Base-by-base conservation (phyloP, 306 rosid species). In the Cicer cuneatum region DNA sequence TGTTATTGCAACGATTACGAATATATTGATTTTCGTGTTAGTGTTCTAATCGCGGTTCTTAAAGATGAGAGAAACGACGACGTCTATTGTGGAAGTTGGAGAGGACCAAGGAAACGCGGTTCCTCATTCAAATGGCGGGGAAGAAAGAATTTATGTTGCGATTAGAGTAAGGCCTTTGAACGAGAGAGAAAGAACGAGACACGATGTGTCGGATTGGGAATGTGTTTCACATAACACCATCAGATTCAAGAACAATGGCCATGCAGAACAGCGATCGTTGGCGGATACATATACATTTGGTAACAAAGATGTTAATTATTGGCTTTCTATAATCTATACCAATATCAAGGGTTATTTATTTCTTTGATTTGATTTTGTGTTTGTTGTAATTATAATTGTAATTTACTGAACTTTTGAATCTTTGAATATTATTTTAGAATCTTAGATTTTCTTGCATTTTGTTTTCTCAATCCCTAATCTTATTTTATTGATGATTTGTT, bases 91-190 rank as follows among this genome's bases (percentile, higher is more conserved):
- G 7, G 68, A 38, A 19, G 40, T 7, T 40, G 19, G 42, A 10
- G 80, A 73, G 72, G 86, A 80, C 56, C 74, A 35, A 11, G 81
- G 78, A 19, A 71, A 66, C 29, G 3, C 18, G 3, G 54, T 58
- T 56, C 33, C 35, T 53, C 63, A 46, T 5, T 69, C 81, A 12
- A 80, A 84, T 73, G 74, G 65, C 4, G 52, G 56, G 19, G 91
- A 85, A 45, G 97, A 93, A 89, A 89, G 70, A 8, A 85, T 94
- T 42, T 77, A 88, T 21, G 97, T 90, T 72, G 85, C 96, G 0
- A 85, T 94, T 51, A 79, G 99, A 78, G 80, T 94, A 65, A 90
- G 96, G 41, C 97, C 97, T 9, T 72, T 90, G 88, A 94, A 87
- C 65, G 89, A 82, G 2, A 91, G 41, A 63, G 99, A 91, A 57